phyloP scores from a whole-genome alignment of 345 rosid genomes.

The Clarkia xantiana region DNA sequence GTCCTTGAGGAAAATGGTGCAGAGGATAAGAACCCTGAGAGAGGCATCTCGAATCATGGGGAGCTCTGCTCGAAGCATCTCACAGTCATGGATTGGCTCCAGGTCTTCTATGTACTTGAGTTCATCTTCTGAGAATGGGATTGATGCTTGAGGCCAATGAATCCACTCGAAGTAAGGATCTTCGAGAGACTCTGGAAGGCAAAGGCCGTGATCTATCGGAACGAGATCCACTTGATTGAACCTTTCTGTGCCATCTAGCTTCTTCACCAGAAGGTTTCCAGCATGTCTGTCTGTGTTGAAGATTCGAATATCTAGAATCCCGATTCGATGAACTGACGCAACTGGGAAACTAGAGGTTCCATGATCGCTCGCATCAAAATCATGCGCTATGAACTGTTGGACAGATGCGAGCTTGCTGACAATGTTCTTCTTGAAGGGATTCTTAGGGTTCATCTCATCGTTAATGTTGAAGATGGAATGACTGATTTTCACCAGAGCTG shows the following conservation, averaged over 20 bases:
- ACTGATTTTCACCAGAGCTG: constrained; percentile 89
- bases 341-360: constrained; percentile 98
- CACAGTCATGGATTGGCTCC: constrained; percentile 54
- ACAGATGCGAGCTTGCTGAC: constrained; percentile 96
- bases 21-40: constrained; percentile 62
- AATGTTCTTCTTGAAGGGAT: constrained; percentile 39
- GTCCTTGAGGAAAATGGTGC: constrained; percentile 80
- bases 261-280: constrained; percentile 85
- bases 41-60: constrained; percentile 96
- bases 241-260: constrained; percentile 50
- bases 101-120: constrained; percentile 61
- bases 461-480: constrained; percentile 85
- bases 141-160: constrained; percentile 99
- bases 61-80: constrained; percentile 65
- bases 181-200: constrained; percentile 90
- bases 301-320: constrained; percentile 78
- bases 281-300: constrained; percentile 95
- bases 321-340: constrained; percentile 77
- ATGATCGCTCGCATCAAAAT: constrained; percentile 91
- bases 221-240: constrained; percentile 81
- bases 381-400: constrained; percentile 85
- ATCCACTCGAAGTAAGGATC: constrained; percentile 99
- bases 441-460: constrained; percentile 63
- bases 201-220: constrained; percentile 96
- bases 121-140: constrained; percentile 97